phyloP scores from a whole-genome alignment of 768 basidiomycete genomes.

The Podaxis sp. region DNA sequence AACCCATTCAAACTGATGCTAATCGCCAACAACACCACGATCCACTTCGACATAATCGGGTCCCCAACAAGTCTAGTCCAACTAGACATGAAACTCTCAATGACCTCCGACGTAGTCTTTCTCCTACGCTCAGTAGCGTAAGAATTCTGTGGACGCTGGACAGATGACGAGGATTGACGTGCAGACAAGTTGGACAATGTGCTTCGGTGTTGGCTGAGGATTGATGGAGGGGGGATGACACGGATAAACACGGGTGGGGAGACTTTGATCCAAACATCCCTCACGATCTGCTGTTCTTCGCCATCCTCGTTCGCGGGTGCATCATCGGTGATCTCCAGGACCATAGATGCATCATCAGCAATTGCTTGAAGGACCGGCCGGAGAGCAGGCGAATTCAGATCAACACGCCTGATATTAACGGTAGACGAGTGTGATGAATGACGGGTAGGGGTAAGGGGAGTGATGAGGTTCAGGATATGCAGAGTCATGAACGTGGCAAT shows the following conservation, averaged over 20 bases:
- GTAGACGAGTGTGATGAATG: constrained; percentile 32
- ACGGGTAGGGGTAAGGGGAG: constrained; percentile 74
- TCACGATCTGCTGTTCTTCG: constrained; percentile 19
- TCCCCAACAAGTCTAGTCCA: constrained; percentile 95
- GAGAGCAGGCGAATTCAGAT: constrained; percentile 65
- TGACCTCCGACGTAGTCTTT: constrained; percentile 43
- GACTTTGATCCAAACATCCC: constrained; percentile 58
- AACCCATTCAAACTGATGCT: constrained; percentile 92
- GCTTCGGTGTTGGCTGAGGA: constrained; percentile 11
- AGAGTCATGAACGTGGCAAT: constrained; percentile 90
- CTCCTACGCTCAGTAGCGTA: constrained; percentile 1
- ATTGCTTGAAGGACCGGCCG: constrained; percentile 58
- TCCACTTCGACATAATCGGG: constrained; percentile 93
- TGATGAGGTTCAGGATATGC: constrained; percentile 90
- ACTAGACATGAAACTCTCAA: constrained; percentile 85
- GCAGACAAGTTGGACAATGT: neutral
- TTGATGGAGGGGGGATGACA: constrained; percentile 35
- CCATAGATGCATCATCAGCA: constrained; percentile 34
- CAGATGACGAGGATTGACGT: neutral
- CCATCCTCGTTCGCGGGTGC: constrained; percentile 9
- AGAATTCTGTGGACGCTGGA: neutral
- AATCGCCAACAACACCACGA: constrained; percentile 82
- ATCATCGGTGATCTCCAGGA: constrained; percentile 17
- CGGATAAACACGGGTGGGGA: constrained; percentile 59
- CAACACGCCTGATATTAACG: constrained; percentile 54